Base-by-base conservation (phyloP, 2,329 filamentous ascomycete genomes). In the Aaosphaeria arxii region DNA sequence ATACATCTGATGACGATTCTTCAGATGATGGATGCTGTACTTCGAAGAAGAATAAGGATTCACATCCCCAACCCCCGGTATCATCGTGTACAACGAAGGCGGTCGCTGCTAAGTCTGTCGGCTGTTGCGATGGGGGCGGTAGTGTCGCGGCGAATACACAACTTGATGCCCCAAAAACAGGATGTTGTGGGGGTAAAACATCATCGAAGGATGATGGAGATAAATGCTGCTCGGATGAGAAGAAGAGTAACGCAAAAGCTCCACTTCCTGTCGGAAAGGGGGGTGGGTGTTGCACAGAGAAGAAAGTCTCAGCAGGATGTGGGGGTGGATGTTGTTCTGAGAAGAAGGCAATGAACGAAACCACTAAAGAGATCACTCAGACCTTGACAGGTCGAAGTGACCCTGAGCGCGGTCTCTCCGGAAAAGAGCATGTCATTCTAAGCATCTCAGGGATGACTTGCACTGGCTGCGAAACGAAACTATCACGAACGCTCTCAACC, bases 361-460 rank as follows among this genome's bases (percentile, higher is more conserved):
- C 9, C 9, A 24, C 7, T 17, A 2, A 11, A 11, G 39, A 40
- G 17, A 40, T 40, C 24, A 17, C 39, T 11, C 13, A 11, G 13
- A 28, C 9, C 24, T 13, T 17, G 39, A 40, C 39, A 11, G 11
- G 39, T n/a, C 11, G 7, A 13, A 7, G 29, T 17, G 56, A 64
- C 11, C 41, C 50, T 1, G 71, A 71, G 49, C 59, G 52, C 38
- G 59, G 60, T 4, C n/a, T 40, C 39, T 41, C 54, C 6, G 49
- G 48, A 4, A 63, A 53, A 3, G 80, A 87, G 47, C 81, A 82
- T 60, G 70, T 88, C 2, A 66, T 82, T 29, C 71, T 89, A n/a
- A 79, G 72, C 47, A 75, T 89, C 17, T 77, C 78, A 3, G 86
- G 87, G 4, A 88, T 90, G 85, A 89, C 85, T 0, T 91, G 87